Conservation (phyloP, 2,329 filamentous ascomycete genomes). For the Tolypocladium ovalisporum region DNA sequence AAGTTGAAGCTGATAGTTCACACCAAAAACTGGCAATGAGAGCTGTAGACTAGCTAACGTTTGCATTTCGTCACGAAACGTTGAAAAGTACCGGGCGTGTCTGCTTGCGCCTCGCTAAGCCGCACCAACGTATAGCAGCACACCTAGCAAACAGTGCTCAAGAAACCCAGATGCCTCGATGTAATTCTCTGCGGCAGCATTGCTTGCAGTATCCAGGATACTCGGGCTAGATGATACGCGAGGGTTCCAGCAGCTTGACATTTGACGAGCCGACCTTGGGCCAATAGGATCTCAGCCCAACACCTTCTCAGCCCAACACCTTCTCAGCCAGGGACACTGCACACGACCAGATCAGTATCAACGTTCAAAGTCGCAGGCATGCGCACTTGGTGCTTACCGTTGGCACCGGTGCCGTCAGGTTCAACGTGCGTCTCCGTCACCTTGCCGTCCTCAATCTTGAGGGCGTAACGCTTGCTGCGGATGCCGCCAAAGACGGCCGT, state of each 20-base stretch:
- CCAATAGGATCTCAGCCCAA: neutral
- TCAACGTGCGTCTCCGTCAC: slow-evolving; percentile 75
- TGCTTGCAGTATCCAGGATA: neutral
- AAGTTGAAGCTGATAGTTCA: too few relatives aligned
- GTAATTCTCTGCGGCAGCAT: neutral
- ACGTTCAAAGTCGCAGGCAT: neutral
- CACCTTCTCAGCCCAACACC: slow-evolving; percentile 24
- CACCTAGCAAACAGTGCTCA: neutral
- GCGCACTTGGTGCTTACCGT: slow-evolving; percentile 38
- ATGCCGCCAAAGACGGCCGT: slow-evolving; percentile 69
- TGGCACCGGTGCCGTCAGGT: slow-evolving; percentile 75
- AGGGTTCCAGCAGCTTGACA: neutral
- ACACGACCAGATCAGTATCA: neutral
- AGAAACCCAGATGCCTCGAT: neutral
- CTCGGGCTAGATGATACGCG: neutral
- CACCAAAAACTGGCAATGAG: too few relatives aligned
- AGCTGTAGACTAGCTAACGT: too few relatives aligned
- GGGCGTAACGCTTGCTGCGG: slow-evolving; percentile 79
- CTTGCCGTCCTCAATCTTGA: slow-evolving; percentile 75
- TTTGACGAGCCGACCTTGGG: neutral
- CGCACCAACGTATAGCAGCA: too few relatives aligned
- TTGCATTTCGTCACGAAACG: too few relatives aligned
- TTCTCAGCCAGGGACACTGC: slow-evolving; percentile 41
- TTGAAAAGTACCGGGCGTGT: too few relatives aligned
- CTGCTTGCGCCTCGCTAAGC: too few relatives aligned